Conservation (phyloP, 2,329 filamentous ascomycete species). For the Scedosporium minutisporum region DNA sequence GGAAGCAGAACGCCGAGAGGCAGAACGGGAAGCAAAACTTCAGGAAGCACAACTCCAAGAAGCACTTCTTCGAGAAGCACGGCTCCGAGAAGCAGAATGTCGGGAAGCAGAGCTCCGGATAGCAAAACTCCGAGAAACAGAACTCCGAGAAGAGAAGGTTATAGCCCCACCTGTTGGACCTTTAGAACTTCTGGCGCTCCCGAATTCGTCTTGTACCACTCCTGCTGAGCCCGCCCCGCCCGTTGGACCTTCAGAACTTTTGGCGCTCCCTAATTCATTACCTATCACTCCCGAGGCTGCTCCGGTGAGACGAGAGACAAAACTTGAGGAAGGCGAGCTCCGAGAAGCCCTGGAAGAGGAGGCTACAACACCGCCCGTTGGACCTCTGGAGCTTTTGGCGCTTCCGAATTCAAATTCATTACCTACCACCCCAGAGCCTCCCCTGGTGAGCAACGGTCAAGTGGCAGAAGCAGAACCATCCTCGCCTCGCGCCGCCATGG, state of each 20-base stretch:
- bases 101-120: not conserved
- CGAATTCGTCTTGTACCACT: slow-evolving; percentile 9
- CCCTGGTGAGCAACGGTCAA: not conserved
- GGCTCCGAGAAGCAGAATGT: too few species aligned
- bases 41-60: not conserved
- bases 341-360: not conserved
- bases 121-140: too few species aligned
- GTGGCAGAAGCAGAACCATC: not conserved
- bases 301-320: not conserved
- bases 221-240: slow-evolving; percentile 20
- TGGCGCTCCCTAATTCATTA: slow-evolving; percentile 7
- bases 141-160: not conserved
- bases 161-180: not conserved
- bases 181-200: slow-evolving; percentile 8
- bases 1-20: not conserved
- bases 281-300: slow-evolving; percentile 6
- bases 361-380: slow-evolving; percentile 15
- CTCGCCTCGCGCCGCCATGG: not conserved
- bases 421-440: slow-evolving; percentile 20
- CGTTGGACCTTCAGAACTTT: slow-evolving; percentile 28
- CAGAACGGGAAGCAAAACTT: not conserved
- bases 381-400: slow-evolving; percentile 35
- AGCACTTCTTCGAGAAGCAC: too few species aligned
- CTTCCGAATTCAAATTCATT: slow-evolving; percentile 52
- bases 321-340: not conserved